Percentiles rank a stretch among this genome's conserved stretches.
These are phyloP conservation scores for Sporothrix brunneoviolacea DNA, from an alignment of 2,329 filamentous ascomycete species.

Conservation along the genomic window DNA sequence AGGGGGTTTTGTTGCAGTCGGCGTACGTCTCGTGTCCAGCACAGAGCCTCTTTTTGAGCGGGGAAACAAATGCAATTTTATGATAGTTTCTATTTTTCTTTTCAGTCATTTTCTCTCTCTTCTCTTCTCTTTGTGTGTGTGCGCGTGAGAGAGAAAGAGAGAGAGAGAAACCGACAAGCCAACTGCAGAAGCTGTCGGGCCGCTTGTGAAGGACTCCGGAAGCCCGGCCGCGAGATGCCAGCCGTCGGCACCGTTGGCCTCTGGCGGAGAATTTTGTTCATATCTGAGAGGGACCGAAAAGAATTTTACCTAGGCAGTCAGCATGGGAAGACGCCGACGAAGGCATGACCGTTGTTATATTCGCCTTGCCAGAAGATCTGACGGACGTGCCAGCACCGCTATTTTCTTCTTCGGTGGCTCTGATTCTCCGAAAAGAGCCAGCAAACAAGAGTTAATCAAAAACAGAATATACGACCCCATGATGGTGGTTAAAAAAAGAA, in stretches of 20 bases:
- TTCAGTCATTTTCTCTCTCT: no score
- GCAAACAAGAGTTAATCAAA: not conserved
- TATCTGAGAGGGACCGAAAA: no score
- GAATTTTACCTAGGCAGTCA: no score
- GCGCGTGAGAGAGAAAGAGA: no score
- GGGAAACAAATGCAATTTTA: not conserved
- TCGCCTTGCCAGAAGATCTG: not conserved
- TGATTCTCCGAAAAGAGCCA: not conserved
- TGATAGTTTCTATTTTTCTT: not conserved
- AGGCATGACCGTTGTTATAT: not conserved
- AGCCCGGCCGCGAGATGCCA: not conserved
- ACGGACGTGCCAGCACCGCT: slow-evolving; percentile 1
- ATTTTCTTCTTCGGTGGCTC: not conserved
- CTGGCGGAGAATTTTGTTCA: not conserved
- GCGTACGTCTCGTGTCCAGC: not conserved
- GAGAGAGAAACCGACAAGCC: no score
- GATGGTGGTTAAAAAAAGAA: slow-evolving; percentile 7
- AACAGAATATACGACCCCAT: not conserved
- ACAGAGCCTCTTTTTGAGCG: not conserved
- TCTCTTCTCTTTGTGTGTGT: no score
- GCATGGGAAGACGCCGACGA: no score
- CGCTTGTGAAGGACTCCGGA: not conserved
- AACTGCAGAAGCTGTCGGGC: no score
- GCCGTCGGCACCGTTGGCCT: not conserved
- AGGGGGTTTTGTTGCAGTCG: not conserved